Evolutionary conservation across 441 rosid species (phyloP), one percentile per base, ranked within the genome.

Genomic region (Breynia disticha): DNA sequence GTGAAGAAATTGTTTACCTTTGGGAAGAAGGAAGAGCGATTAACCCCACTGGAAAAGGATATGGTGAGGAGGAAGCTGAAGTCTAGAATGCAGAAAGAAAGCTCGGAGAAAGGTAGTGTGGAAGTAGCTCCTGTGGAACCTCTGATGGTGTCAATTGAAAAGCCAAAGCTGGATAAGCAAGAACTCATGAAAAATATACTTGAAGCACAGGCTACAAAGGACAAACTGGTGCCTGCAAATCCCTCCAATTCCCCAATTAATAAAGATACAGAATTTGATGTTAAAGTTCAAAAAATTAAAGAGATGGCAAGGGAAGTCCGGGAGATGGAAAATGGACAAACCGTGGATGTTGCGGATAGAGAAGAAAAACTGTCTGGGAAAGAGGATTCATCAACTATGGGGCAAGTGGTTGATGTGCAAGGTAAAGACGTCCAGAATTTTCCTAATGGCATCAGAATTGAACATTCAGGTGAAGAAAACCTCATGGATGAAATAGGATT

Each of bases 51-150:
- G 72, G 97, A 90, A 76, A 87, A 90, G 79, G 87, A 81, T 65
- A 83, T 87, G 96, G 70, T 85, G 86, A 75, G 80, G 80, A 81
- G 96, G 62, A 87, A 87, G 82, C 73, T 80, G 54, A 80, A 79
- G 60, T 71, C 78, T 35, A 73, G 95, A 65, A 75, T 74, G 68
- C 77, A 75, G 69, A 79, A 73, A 63, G 82, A 84, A 67, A 55
- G 49, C 22, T 16, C 56, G 54, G 77, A 63, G 77, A 76, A 76
- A 70, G 79, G 66, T 61, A 37, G 50, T 14, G 72, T 80, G 42
- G 88, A 81, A 67, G 76, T 90, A 72, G 66, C 76, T 54, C 55
- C 52, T 60, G 17, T 32, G 32, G 78, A 72, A 60, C 58, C 59
- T 14, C 50, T 68, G 11, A 22, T 17, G 61, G 49, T 54, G 55